Percentiles rank a stretch among this genome's conserved stretches.
Conservation (phyloP, 2,329 filamentous ascomycete species). For the Fusarium subglutinans region DNA sequence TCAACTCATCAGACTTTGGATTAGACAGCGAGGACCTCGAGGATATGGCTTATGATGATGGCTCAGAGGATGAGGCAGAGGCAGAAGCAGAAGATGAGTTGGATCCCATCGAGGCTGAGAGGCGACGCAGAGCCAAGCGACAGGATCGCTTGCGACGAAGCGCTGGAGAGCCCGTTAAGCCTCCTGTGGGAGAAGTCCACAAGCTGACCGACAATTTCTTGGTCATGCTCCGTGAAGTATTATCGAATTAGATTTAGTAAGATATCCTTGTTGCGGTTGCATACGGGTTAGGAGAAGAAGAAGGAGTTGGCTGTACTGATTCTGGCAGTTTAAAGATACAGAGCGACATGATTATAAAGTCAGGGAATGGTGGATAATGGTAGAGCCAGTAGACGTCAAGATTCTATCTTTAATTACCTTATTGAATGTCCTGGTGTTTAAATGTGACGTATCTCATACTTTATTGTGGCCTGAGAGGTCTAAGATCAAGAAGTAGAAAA, state of each 20-base stretch:
- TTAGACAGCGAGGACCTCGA: constrained; percentile 86
- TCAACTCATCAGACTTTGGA: constrained; percentile 88
- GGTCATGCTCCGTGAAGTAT: constrained; percentile 80
- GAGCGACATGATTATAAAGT: not conserved
- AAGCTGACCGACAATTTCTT: constrained; percentile 84
- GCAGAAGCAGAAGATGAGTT: constrained; percentile 80
- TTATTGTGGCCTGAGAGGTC: not conserved
- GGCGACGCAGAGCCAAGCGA: constrained; percentile 77
- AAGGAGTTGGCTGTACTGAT: constrained; percentile 14
- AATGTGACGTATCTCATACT: not conserved
- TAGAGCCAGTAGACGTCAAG: constrained; percentile 3
- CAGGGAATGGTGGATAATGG: not conserved
- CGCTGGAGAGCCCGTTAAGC: constrained; percentile 87
- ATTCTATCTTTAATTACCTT: not conserved
- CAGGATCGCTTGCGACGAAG: constrained; percentile 83
- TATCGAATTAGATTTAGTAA: constrained; percentile 69
- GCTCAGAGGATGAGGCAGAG: constrained; percentile 71
- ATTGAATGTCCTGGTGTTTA: not conserved
- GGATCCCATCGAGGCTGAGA: constrained; percentile 88
- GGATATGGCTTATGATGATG: constrained; percentile 84
- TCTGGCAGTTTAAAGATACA: constrained; percentile 1
- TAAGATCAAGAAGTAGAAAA: not conserved
- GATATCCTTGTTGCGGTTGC: constrained; percentile 24
- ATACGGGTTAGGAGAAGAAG: not conserved
- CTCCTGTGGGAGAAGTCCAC: constrained; percentile 78